Evolutionary conservation across 306 rosid species (phyloP), one percentile per base, ranked within the genome.

Genomic region (Alnus glutinosa): DNA sequence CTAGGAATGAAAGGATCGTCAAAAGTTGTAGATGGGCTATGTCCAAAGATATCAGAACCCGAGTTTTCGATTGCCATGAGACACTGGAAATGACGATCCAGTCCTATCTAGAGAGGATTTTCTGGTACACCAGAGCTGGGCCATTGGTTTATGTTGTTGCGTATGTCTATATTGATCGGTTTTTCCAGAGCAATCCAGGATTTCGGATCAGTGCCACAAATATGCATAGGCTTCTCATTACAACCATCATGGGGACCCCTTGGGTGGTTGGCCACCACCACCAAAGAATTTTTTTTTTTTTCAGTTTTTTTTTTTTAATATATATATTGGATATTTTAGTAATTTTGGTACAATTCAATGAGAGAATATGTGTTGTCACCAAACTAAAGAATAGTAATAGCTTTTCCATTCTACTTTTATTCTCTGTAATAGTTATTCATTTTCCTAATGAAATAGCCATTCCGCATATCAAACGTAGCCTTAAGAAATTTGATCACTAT

Each of bases 241-340:
- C 97, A 15, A 92, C 97, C 46, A 91, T 94, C 28, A 92, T 94
- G 98, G 93, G 92, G 73, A 97, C 98, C 79, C 92, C 97, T 23
- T 23, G 28, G 28, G 28, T 23, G 28, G 28, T 0, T 23, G 28
- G 28, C 28, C 28, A 23, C 28, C 28, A 23, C 28, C 28, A 23
- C 28, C 28, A 23, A 23, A 23, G 28, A 23, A 23, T 23, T 23
- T 23, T 23, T 23, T 23, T 23, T 23, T 23, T 23, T 23, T 23
- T 23, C 28, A 23, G 28, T 23, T 23, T 23, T 23, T 23, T 23
- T 23, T 23, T 23, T 23, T 23, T 23, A 23, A 23, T 23, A 23
- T 23, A 23, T 23, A 23, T 23, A 23, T 23, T 23, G 28, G 28
- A 23, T 23, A 23, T 23, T 23, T 23, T 23, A 23, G 28, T 23